phyloP scores from a whole-genome alignment of 78 protist genomes.

The Ministeria vibrans region DNA sequence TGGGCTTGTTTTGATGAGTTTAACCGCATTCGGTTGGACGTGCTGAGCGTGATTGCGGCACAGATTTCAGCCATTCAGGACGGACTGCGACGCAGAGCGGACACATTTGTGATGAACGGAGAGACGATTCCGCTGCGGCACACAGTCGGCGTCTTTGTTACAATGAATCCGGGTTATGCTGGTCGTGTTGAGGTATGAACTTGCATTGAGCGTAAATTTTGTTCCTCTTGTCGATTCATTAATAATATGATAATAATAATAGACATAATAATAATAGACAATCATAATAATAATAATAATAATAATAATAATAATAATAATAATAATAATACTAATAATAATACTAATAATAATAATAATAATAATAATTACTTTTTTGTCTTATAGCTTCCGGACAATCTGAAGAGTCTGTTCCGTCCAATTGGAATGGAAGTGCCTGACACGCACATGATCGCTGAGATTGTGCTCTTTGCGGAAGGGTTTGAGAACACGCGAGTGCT shows the following conservation, averaged over 20 bases:
- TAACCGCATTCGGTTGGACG: constrained; percentile 69
- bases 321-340: too few species aligned
- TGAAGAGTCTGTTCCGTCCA: constrained; percentile 78
- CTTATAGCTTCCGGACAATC: constrained; percentile 83
- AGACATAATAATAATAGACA: too few species aligned
- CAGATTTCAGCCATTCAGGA: constrained; percentile 62
- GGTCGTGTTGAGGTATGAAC: too few species aligned
- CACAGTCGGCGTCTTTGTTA: constrained; percentile 70
- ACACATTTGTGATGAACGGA: constrained; percentile 52
- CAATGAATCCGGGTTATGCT: constrained; percentile 88
- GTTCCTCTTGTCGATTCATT: too few species aligned
- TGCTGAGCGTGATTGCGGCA: constrained; percentile 79
- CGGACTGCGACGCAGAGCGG: neutral
- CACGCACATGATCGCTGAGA: constrained; percentile 67
- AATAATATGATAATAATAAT: too few species aligned
- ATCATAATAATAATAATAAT: too few species aligned
- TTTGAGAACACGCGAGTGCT: constrained; percentile 55
- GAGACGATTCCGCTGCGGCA: constrained; percentile 43
- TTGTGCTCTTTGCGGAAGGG: constrained; percentile 73
- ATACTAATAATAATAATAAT: too few species aligned
- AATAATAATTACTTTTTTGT: too few species aligned
- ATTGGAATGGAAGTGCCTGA: constrained; percentile 85
- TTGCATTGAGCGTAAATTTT: too few species aligned
- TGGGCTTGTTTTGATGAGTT: constrained; percentile 72
- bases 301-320: too few species aligned